Evolutionary conservation across 78 protist genomes (phyloP), one percentile per base, ranked within the genome.

Genomic region (Dictyostelium firmibasis): DNA sequence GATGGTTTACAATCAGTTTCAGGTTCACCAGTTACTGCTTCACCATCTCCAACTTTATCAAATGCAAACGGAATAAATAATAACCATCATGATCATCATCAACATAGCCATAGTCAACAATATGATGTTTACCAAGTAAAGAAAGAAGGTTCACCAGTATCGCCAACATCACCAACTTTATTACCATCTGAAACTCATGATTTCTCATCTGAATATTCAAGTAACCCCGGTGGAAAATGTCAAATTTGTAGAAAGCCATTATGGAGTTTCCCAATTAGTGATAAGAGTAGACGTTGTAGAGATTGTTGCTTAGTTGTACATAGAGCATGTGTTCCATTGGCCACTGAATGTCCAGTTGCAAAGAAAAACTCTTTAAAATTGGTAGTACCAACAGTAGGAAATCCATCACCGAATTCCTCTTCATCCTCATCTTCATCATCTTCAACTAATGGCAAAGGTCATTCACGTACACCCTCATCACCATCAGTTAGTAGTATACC

Each of bases 271-370:
- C 75, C 75, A 67, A 27, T 67, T 27, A 67, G 75, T 67, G 75
- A 67, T 67, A 67, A 67, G 8, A 25, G 33, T 67, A 67, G 75
- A 67, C 75, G 75, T 67, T 67, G 75, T 25, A 67, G 75, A 11
- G 75, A 67, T 11, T 67, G 75, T 67, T 67, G 25, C 11, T 29
- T 67, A 11, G 75, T 67, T 2, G 75, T 67, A 2, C 75, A 67
- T 67, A 67, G 75, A 67, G 33, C 75, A 67, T 67, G 75, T 27
- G 75, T 67, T 27, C 75, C 75, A n/a, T 67, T 67, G 8, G 75
- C 75, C 9, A n/a, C 75, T 11, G 75, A 67, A 67, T 67, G 75
- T 27, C 75, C 75, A 27, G 16, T 25, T 0, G 6, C 33, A 67
- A 67, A 67, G 35, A 67, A 27, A 67, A 67, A 14, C 2, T 31